phyloP scores from a whole-genome alignment of 2,329 filamentous ascomycete genomes.

The Bipolaris cookei region DNA sequence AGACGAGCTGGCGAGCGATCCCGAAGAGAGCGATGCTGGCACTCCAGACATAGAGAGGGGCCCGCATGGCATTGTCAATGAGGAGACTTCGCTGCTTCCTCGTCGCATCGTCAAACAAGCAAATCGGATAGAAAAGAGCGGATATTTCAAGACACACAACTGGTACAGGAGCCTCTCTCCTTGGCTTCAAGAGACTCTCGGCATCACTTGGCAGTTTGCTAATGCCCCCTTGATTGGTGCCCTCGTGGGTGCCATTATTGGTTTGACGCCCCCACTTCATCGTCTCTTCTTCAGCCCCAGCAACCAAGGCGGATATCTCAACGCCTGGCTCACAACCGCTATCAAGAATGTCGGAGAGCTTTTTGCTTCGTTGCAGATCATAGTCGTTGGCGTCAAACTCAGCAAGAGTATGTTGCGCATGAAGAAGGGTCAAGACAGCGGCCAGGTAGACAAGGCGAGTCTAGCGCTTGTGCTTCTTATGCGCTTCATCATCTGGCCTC shows the following conservation, averaged over 20 bases:
- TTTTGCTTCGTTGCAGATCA: slow-evolving; percentile 69
- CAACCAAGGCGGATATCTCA: slow-evolving; percentile 67
- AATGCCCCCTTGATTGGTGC: slow-evolving; percentile 69
- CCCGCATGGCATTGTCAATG: slow-evolving; percentile 44
- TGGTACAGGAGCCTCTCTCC: slow-evolving; percentile 47
- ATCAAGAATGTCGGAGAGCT: slow-evolving; percentile 67
- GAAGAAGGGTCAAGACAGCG: slow-evolving; percentile 52
- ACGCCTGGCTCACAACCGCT: slow-evolving; percentile 68
- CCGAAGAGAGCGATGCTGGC: slow-evolving; percentile 34
- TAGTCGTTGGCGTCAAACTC: slow-evolving; percentile 71
- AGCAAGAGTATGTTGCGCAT: slow-evolving; percentile 60
- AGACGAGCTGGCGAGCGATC: slow-evolving; percentile 5
- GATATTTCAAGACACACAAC: slow-evolving; percentile 44
- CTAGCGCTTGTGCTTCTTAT: slow-evolving; percentile 61
- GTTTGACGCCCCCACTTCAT: slow-evolving; percentile 65
- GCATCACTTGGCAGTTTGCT: slow-evolving; percentile 59
- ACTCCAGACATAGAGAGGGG: slow-evolving; percentile 33
- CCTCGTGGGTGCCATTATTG: slow-evolving; percentile 63
- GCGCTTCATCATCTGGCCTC: slow-evolving; percentile 67
- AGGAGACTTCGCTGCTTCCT: slow-evolving; percentile 61
- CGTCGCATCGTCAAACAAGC: slow-evolving; percentile 40
- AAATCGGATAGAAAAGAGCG: slow-evolving; percentile 39
- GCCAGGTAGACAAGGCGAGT: slow-evolving; percentile 57
- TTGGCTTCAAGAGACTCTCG: slow-evolving; percentile 50
- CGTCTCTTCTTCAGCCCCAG: slow-evolving; percentile 65